Percentiles rank a stretch among this genome's conserved stretches.
These are phyloP conservation scores for Psidium guajava DNA, from an alignment of 345 rosid species.

Conservation along the genomic window DNA sequence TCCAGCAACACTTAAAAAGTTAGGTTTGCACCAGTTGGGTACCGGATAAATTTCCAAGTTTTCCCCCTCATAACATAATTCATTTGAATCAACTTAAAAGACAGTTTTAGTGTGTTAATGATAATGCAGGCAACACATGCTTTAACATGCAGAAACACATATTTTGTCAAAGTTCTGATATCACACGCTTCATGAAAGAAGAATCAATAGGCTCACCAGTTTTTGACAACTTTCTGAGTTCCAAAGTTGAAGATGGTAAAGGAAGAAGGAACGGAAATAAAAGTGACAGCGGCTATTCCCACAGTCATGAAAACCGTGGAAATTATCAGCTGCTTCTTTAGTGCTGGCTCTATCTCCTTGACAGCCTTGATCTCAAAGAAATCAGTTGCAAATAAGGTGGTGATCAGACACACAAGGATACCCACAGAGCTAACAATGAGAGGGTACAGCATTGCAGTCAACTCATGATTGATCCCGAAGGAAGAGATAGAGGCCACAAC, in stretches of 20 bases:
- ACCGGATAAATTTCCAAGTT: background rate
- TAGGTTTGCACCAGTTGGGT: background rate
- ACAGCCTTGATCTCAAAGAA: conserved; percentile 66
- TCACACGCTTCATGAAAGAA: background rate
- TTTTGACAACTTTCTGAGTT: conserved; percentile 53
- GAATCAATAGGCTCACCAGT: conserved; percentile 32
- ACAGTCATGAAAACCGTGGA: conserved; percentile 61
- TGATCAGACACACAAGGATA: conserved; percentile 55
- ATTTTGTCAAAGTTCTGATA: background rate
- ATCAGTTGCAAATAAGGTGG: conserved; percentile 69
- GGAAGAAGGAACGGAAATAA: conserved; percentile 48
- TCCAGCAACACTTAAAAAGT: background rate
- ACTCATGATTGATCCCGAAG: conserved; percentile 57
- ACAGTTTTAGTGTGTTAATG: background rate
- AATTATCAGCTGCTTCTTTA: conserved; percentile 63
- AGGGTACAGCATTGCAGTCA: conserved; percentile 68
- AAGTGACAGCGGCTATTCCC: conserved; percentile 51
- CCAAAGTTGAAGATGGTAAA: conserved; percentile 74
- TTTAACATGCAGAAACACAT: background rate
- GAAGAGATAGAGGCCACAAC: conserved; percentile 77
- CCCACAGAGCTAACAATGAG: conserved; percentile 64
- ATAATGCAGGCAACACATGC: background rate
- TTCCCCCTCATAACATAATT: background rate
- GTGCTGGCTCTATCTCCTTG: conserved; percentile 58
- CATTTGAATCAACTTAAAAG: background rate